Conservation (phyloP, 192 early-diverging fungal genomes). For the Funneliformis mosseae region DNA sequence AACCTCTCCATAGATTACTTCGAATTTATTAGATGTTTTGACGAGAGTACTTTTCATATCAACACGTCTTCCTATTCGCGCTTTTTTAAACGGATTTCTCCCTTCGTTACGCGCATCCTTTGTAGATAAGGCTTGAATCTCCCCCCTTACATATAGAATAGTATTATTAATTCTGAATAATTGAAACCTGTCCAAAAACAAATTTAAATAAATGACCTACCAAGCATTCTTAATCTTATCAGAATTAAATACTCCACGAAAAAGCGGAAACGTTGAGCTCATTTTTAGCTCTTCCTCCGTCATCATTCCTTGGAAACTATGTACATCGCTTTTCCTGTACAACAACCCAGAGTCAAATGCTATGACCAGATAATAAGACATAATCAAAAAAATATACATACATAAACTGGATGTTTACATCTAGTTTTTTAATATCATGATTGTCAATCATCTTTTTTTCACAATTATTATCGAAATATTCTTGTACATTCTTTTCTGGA, state of each 20-base stretch:
- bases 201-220: background rate
- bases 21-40: constrained; percentile 15
- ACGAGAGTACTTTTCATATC: constrained; percentile 24
- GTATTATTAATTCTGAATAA: too few relatives aligned
- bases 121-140: constrained; percentile 15
- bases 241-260: constrained; percentile 25
- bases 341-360: background rate
- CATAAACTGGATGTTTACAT: constrained; percentile 24
- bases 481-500: constrained; percentile 3
- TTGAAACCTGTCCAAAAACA: background rate
- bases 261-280: constrained; percentile 4
- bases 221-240: constrained; percentile 26
- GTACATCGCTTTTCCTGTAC: constrained; percentile 15
- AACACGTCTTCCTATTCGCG: constrained; percentile 9
- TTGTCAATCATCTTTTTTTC: background rate
- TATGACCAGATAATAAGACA: constrained; percentile 11
- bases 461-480: constrained; percentile 21
- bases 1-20: constrained; percentile 21
- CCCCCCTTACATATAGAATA: background rate
- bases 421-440: constrained; percentile 10
- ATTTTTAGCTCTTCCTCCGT: constrained; percentile 29
- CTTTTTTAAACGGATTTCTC: constrained; percentile 14
- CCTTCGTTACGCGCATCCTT: constrained; percentile 21
- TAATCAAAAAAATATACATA: constrained; percentile 26
- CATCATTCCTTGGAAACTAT: constrained; percentile 28